phyloP scores from a whole-genome alignment of 805 yeast genomes.

The Saccharomyces mikatae region DNA sequence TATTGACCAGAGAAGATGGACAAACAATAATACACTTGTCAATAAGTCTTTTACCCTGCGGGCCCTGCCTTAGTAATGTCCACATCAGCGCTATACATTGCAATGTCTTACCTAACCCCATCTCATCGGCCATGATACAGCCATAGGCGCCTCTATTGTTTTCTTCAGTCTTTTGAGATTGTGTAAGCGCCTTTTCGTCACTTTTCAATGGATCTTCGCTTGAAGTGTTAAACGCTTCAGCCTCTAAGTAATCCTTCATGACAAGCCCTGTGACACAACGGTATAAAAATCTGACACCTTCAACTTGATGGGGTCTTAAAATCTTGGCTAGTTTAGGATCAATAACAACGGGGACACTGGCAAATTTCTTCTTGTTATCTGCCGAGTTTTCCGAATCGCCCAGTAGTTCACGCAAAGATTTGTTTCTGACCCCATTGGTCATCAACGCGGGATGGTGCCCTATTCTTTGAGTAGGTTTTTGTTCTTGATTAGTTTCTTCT shows the following conservation, averaged over 20 bases:
- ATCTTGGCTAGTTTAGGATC: constrained; percentile 82
- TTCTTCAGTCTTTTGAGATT: constrained; percentile 1
- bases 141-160: constrained; percentile 76
- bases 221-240: constrained; percentile 13
- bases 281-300: constrained; percentile 87
- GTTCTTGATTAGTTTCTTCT: constrained; percentile 6
- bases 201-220: not conserved
- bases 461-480: constrained; percentile 17
- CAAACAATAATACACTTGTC: constrained; percentile 89
- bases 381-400: constrained; percentile 49
- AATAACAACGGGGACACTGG: constrained; percentile 91
- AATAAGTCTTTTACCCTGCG: constrained; percentile 70
- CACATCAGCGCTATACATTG: constrained; percentile 88
- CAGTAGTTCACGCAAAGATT: constrained; percentile 68
- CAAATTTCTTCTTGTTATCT: constrained; percentile 49
- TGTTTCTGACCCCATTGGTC: constrained; percentile 36
- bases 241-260: constrained; percentile 30
- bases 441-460: constrained; percentile 25
- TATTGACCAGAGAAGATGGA: constrained; percentile 86
- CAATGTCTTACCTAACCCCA: constrained; percentile 89
- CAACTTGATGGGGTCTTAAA: constrained; percentile 91
- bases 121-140: constrained; percentile 96
- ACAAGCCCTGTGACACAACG: constrained; percentile 84
- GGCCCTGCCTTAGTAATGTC: constrained; percentile 85
- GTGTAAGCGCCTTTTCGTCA: not conserved